Conservation (phyloP, 768 basidiomycete genomes). For the Saitozyma sp. region DNA sequence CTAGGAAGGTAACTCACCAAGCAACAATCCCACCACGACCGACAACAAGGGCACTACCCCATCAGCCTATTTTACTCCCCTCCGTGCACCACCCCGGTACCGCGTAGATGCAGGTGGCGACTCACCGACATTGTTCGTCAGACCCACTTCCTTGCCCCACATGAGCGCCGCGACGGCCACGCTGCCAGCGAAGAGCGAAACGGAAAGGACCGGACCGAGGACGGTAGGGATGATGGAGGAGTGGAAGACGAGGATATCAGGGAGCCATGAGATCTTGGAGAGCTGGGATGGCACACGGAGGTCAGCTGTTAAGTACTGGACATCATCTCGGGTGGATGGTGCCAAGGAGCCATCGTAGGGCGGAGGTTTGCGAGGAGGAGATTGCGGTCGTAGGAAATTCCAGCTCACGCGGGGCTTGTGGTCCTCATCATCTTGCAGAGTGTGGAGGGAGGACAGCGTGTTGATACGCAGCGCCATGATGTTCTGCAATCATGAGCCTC, state of each 20-base stretch:
- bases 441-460: slow-evolving; percentile 37
- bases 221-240: slow-evolving; percentile 75
- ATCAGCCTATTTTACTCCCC: not conserved
- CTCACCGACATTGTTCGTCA: slow-evolving; percentile 71
- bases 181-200: slow-evolving; percentile 69
- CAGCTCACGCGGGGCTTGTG: slow-evolving; percentile 41
- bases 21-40: slow-evolving; percentile 85
- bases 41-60: slow-evolving; percentile 71
- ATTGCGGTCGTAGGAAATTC: too few species aligned
- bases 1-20: slow-evolving; percentile 58
- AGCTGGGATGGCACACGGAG: slow-evolving; percentile 16
- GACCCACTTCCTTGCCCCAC: slow-evolving; percentile 62
- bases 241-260: slow-evolving; percentile 79
- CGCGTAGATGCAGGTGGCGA: slow-evolving; percentile 1
- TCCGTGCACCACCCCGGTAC: not conserved
- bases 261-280: slow-evolving; percentile 68
- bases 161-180: slow-evolving; percentile 48
- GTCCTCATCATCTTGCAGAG: slow-evolving; percentile 45
- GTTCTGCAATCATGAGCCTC: too few species aligned
- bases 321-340: slow-evolving; percentile 1
- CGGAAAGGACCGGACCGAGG: slow-evolving; percentile 77
- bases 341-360: not conserved
- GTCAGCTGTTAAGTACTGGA: too few species aligned
- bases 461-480: too few species aligned
- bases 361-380: too few species aligned